Base-by-base conservation (phyloP, 2,329 filamentous ascomycete species). In the Talaromyces sp. region DNA sequence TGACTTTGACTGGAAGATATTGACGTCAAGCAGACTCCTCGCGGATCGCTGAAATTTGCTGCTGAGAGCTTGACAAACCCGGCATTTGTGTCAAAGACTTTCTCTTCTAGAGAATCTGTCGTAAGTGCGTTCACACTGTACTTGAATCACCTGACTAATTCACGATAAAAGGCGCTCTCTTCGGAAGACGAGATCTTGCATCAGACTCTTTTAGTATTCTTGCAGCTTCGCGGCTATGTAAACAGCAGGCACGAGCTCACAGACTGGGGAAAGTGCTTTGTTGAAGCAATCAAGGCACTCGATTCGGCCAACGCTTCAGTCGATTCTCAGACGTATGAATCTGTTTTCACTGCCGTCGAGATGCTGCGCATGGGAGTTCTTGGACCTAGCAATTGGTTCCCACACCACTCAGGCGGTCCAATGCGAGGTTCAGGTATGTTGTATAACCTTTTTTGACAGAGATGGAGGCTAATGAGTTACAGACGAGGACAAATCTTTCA, bases 161-260 rank as follows among this genome's bases (percentile, higher is more conserved):
- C 22, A 19, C 7, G 66, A 65, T 35, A 16, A 64, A 63, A 84
- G 78, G 72, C 74, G 14, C 75, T 85, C 9, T 86, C 84, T 66
- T 86, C 89, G n/a, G 86, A 89, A 68, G 84, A 90, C 16, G 90
- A 95, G 72, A 85, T 94, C 63, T 80, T 85, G 27, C 81, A 92
- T 19, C 91, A 97, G 71, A 87, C 89, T 7, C 84, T 94, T 65
- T 97, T 92, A 90, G 87, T 93, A 63, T 95, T 97, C 77, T 83
- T 99, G 24, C 92, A 97, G 73, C 83, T 98, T 58, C 88, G 93
- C 66, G 93, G 90, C 27, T 99, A 97, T 72, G 84, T 96, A 56
- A 87, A 95, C 70, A 82, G 86, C 57, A 84, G 86, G 66, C 94
- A 98, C 77, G 86, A 88, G 66, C 83, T 97, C 67, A 97, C 93